Evolutionary conservation across 768 basidiomycete species (phyloP).

Genomic region (Hydnum rufescens): DNA sequence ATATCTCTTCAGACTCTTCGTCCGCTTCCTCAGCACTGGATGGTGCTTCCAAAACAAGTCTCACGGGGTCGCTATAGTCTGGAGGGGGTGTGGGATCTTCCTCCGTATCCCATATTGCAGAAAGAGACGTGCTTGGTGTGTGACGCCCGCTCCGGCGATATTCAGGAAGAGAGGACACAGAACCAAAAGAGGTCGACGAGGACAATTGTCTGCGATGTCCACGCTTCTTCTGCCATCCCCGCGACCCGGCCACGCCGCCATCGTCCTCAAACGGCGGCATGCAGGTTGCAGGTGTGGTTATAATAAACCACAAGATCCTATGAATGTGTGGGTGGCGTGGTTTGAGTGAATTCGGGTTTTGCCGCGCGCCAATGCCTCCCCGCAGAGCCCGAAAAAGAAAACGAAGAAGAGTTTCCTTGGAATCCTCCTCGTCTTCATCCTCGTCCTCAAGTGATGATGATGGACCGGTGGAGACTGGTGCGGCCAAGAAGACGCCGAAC

Average conservation of each 20-base stretch:
- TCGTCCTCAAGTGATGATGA: slow-evolving; percentile 7
- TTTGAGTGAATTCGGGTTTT: too few relatives aligned
- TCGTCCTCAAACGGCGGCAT: too few relatives aligned
- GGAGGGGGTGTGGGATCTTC: not conserved
- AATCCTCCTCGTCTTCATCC: slow-evolving; percentile 5
- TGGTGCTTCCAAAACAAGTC: not conserved
- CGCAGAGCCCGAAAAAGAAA: slow-evolving; percentile 4
- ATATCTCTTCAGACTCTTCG: not conserved
- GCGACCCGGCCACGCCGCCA: too few relatives aligned
- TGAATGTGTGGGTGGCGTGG: too few relatives aligned
- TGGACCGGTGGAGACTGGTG: too few relatives aligned
- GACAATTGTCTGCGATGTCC: not conserved
- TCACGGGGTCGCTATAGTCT: not conserved
- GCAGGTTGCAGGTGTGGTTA: too few relatives aligned
- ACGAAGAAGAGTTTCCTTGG: slow-evolving; percentile 5
- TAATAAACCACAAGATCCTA: too few relatives aligned
- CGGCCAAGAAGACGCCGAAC: not conserved
- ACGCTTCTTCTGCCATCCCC: too few relatives aligned
- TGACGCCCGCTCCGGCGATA: not conserved
- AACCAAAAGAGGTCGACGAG: too few relatives aligned
- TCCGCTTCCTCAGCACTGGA: slow-evolving; percentile 1
- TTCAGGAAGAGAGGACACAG: not conserved
- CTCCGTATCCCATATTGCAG: not conserved
- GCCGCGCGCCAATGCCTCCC: not conserved
- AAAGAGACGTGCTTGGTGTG: not conserved